A percentile compares a stretch with the other conserved stretches of the same genome.
Evolutionary conservation across 2,329 filamentous ascomycete species (phyloP).

Genomic region (Diaporthe eres): DNA sequence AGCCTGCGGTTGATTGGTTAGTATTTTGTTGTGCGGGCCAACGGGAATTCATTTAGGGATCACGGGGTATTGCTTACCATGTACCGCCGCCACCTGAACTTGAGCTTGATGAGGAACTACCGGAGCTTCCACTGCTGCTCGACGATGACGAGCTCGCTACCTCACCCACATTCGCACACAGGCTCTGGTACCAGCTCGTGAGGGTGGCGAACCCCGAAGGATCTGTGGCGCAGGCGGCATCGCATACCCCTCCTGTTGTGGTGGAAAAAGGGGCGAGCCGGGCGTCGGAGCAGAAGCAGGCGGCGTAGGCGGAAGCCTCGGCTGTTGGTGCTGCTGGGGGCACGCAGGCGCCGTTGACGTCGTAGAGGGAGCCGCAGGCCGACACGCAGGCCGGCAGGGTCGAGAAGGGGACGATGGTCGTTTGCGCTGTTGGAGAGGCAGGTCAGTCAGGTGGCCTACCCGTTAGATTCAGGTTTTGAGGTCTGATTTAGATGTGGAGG

Average conservation of each 20-base stretch:
- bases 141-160: conserved; percentile 44
- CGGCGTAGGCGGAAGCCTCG: conserved; percentile 68
- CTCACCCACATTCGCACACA: conserved; percentile 69
- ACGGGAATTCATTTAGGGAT: background rate
- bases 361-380: conserved; percentile 71
- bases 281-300: conserved; percentile 81
- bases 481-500: conserved; percentile 8
- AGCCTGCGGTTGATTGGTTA: conserved; percentile 64
- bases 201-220: conserved; percentile 69
- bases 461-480: conserved; percentile 11
- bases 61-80: conserved; percentile 58
- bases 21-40: background rate
- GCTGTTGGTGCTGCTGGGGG: conserved; percentile 67
- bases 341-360: conserved; percentile 80
- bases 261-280: conserved; percentile 71
- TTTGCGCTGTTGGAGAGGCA: conserved; percentile 51
- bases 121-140: conserved; percentile 48
- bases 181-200: conserved; percentile 78
- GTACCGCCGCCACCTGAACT: conserved; percentile 48
- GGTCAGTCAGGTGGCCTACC: conserved; percentile 21
- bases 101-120: conserved; percentile 45
- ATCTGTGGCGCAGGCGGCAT: conserved; percentile 66
- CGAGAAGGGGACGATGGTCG: conserved; percentile 70
- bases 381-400: conserved; percentile 74
- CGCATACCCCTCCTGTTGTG: conserved; percentile 73